Percentiles rank a stretch among this genome's conserved stretches.
phyloP scores from a whole-genome alignment of 495 filamentous ascomycete genomes.

The Penicilliopsis zonata region DNA sequence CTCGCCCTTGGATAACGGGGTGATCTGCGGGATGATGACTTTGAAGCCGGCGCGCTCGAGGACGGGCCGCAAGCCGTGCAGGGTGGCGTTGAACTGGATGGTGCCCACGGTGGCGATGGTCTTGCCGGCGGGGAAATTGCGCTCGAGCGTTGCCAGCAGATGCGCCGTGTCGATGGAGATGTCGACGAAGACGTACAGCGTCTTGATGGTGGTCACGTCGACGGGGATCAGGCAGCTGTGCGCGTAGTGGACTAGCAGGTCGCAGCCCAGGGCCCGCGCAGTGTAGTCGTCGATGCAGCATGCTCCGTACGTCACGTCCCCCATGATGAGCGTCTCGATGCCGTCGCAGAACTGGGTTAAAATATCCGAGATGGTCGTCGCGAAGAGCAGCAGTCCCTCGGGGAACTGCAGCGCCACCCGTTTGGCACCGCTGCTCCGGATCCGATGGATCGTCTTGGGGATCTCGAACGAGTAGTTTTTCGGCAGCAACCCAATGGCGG shows the following conservation, averaged over 20 bases:
- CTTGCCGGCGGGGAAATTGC: slow-evolving; percentile 75
- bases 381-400: slow-evolving; percentile 89
- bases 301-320: slow-evolving; percentile 96
- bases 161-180: slow-evolving; percentile 89
- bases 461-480: slow-evolving; percentile 97
- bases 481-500: slow-evolving; percentile 76
- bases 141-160: slow-evolving; percentile 72
- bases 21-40: slow-evolving; percentile 80
- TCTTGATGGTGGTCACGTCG: slow-evolving; percentile 88
- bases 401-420: slow-evolving; percentile 91
- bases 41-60: slow-evolving; percentile 74
- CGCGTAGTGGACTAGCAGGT: slow-evolving; percentile 92
- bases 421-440: slow-evolving; percentile 64
- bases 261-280: slow-evolving; percentile 84
- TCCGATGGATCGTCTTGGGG: slow-evolving; percentile 91
- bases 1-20: slow-evolving; percentile 85
- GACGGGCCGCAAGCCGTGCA: slow-evolving; percentile 65
- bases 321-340: slow-evolving; percentile 91
- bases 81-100: slow-evolving; percentile 96
- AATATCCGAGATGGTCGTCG: slow-evolving; percentile 96
- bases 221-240: slow-evolving; percentile 95
- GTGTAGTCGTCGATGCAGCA: slow-evolving; percentile 99
- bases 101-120: slow-evolving; percentile 89
- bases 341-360: slow-evolving; percentile 87
- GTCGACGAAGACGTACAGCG: slow-evolving; percentile 95